phyloP scores from a whole-genome alignment of 768 basidiomycete species.

The Leccinum barrowsii region DNA sequence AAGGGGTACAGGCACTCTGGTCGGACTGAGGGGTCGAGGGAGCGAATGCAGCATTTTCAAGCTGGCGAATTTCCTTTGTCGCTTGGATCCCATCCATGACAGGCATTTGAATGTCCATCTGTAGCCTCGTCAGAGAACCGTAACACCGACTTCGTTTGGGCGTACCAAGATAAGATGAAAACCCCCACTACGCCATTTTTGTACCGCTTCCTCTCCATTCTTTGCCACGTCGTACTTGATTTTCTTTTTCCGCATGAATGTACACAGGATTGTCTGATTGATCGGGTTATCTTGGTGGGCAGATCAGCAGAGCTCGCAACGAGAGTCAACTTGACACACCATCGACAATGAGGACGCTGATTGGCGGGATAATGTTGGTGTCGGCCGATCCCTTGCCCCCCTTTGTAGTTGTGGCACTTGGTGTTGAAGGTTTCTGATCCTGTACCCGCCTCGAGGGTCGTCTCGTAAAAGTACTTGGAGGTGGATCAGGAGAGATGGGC shows the following conservation, averaged over 20 bases:
- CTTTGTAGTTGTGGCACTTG: conserved; percentile 36
- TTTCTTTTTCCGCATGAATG: conserved; percentile 93
- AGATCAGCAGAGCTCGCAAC: conserved; percentile 13
- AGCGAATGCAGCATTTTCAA: conserved; percentile 73
- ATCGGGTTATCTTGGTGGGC: conserved; percentile 83
- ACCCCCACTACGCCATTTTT: conserved; percentile 88
- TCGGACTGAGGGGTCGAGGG: conserved; percentile 68
- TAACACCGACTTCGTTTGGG: conserved; percentile 7
- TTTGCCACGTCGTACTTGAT: conserved; percentile 94
- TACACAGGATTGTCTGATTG: conserved; percentile 96
- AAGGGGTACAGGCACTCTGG: conserved; percentile 42
- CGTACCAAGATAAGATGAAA: conserved; percentile 95
- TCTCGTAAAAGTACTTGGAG: conserved; percentile 25
- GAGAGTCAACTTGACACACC: conserved; percentile 49
- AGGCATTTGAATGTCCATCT: conserved; percentile 99
- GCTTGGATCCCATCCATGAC: conserved; percentile 98
- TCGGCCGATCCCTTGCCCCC: conserved; percentile 53
- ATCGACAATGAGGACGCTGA: conserved; percentile 97
- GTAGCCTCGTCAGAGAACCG: conserved; percentile 13
- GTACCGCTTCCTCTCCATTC: conserved; percentile 92
- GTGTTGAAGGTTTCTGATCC: conserved; percentile 26
- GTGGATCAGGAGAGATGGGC: conserved; percentile 25
- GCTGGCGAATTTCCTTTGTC: conserved; percentile 88
- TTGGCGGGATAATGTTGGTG: conserved; percentile 85
- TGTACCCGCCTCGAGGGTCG: conserved; percentile 32